phyloP scores from a whole-genome alignment of 257 asterid species.

The Nemophila menziesii region DNA sequence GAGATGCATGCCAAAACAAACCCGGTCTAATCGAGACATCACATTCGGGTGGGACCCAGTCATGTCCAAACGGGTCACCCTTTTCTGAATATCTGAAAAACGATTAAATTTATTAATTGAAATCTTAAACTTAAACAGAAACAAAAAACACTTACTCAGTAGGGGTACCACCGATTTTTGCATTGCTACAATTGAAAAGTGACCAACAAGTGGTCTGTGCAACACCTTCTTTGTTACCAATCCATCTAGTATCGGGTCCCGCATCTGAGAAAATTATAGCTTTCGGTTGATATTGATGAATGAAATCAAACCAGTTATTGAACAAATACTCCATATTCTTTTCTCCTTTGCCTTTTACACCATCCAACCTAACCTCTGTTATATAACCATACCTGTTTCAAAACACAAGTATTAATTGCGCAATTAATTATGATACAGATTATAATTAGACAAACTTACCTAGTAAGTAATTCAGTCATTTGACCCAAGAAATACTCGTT shows the following conservation, averaged over 20 bases:
- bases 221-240: conserved; percentile 72
- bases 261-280: conserved; percentile 76
- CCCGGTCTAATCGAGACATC: conserved; percentile 87
- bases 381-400: conserved; percentile 63
- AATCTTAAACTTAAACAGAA: not conserved
- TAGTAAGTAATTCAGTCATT: conserved; percentile 85
- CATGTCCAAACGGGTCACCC: conserved; percentile 80
- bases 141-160: conserved; percentile 31
- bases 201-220: conserved; percentile 92
- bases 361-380: conserved; percentile 70
- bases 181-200: conserved; percentile 54
- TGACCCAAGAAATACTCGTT: conserved; percentile 84
- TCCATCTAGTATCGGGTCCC: conserved; percentile 92
- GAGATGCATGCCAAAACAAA: conserved; percentile 91
- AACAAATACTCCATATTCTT: conserved; percentile 87
- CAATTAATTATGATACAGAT: too few relatives aligned
- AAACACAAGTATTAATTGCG: too few relatives aligned
- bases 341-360: conserved; percentile 85
- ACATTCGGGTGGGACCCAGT: conserved; percentile 94
- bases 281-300: conserved; percentile 81
- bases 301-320: conserved; percentile 66
- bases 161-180: conserved; percentile 48
- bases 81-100: conserved; percentile 40
- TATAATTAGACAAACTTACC: conserved; percentile 25
- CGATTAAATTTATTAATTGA: too few relatives aligned